Base-by-base conservation (phyloP, 495 filamentous ascomycete genomes). In the Penicillium salamii region DNA sequence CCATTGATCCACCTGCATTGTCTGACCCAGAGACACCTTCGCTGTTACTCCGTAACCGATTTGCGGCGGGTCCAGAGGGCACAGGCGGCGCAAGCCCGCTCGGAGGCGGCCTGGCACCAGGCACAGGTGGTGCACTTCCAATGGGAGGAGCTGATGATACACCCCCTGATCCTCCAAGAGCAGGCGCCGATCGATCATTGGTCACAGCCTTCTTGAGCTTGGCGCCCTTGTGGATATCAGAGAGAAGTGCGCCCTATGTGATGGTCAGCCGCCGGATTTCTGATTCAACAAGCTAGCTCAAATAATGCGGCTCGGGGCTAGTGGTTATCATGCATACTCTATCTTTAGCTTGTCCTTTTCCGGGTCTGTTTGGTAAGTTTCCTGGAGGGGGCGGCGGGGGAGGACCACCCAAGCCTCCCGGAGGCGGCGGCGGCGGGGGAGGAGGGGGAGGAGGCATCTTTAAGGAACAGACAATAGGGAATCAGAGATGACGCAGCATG, bases 151-250 rank as follows among this genome's bases (percentile, higher is more conserved):
- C 83, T 19, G 77, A 68, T 33, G 73, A 74, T 17, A 75, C 78
- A 11, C 75, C 78, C 45, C 78, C 81, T 52, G 79, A 75, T 14
- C 58, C 63, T 35, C 74, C 79, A 41, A 97, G 66, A 45, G 78
- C 51, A 1, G 93, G 93, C 13, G 90, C 91, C 33, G 91, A 97
- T 68, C 93, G 83, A 72, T 98, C 93, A 68, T 98, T 97, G 49
- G 90, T 95, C 21, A 91, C 87, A 9, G 90, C 71, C 71, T 96
- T 96, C 75, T 87, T 96, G 35, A 98, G 75, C 32, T 49, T 68
- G 52, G 76, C 75, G 32, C 95, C 93, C 75, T 95, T 95, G 41
- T 76, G 72, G 54, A 98, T 98, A 71, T 97, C 92, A 57, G 78
- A 75, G 20, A 97, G 81, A n/a, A 98, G 77, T 18, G 91, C 91